A percentile compares a stretch with the other conserved stretches of the same genome.
Conservation (phyloP, 2,329 filamentous ascomycete species). For the Cladosporium austrohemisphaericum region DNA sequence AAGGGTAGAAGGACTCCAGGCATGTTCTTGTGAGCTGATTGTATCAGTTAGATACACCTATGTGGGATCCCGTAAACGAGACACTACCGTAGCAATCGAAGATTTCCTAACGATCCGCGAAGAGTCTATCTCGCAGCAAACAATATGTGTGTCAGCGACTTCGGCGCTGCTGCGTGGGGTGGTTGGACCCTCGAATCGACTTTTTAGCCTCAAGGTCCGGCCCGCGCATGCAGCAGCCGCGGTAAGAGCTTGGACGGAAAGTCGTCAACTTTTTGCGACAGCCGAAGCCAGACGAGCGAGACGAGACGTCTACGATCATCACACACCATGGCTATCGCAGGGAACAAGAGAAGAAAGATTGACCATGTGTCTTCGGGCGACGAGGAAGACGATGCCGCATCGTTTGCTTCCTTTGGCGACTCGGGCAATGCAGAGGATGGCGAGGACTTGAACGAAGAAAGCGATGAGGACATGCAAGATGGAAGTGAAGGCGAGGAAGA, state of each 20-base stretch:
- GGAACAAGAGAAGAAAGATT: constrained; percentile 33
- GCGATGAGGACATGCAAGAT: constrained; percentile 16
- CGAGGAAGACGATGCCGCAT: constrained; percentile 27
- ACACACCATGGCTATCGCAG: constrained; percentile 30
- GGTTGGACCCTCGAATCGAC: neutral
- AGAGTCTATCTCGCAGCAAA: neutral
- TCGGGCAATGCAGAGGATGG: constrained; percentile 14
- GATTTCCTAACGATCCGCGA: no score
- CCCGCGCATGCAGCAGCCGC: neutral
- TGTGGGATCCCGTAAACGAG: no score
- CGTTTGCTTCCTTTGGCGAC: constrained; percentile 32
- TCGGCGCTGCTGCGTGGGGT: neutral
- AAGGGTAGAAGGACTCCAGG: constrained; percentile 26
- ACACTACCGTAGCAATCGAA: no score
- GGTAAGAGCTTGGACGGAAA: constrained; percentile 10
- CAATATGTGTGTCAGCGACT: constrained; percentile 12
- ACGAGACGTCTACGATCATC: neutral
- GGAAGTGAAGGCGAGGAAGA: constrained; percentile 9
- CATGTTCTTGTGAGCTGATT: no score
- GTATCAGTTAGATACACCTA: no score
- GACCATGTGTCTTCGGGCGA: constrained; percentile 30
- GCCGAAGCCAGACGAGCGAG: no score
- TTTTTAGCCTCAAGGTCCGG: neutral
- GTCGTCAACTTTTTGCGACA: constrained; percentile 15
- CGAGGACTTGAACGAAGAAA: constrained; percentile 15